Conservation (phyloP, 495 filamentous ascomycete species). For the Trichodelitschia bisporula region DNA sequence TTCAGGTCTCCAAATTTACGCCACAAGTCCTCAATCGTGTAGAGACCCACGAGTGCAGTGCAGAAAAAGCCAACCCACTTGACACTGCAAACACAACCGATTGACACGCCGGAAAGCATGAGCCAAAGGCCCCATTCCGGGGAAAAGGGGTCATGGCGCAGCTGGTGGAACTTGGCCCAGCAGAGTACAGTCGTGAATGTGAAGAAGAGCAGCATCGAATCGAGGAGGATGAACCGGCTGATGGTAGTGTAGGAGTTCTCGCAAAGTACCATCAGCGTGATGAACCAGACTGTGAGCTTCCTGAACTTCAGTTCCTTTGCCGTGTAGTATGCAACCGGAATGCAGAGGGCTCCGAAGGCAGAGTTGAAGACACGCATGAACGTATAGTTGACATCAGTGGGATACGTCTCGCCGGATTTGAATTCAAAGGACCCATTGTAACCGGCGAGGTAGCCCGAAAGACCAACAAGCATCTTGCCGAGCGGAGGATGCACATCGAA, state of each 20-base stretch:
- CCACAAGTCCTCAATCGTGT: conserved; percentile 94
- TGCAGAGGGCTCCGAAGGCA: conserved; percentile 73
- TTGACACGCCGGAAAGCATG: conserved; percentile 71
- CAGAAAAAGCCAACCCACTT: conserved; percentile 94
- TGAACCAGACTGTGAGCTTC: conserved; percentile 71
- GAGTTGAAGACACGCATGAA: conserved; percentile 98
- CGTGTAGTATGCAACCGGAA: conserved; percentile 88
- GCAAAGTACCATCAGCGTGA: conserved; percentile 89
- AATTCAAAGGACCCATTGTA: conserved; percentile 99
- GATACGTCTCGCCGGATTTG: conserved; percentile 93
- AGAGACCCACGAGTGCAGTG: conserved; percentile 82
- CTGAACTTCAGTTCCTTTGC: conserved; percentile 72
- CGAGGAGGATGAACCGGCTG: conserved; percentile 87
- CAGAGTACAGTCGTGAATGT: conserved; percentile 90
- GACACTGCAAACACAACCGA: conserved; percentile 92
- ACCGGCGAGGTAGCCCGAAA: conserved; percentile 84
- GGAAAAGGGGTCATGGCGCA: conserved; percentile 63
- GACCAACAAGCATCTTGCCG: conserved; percentile 92
- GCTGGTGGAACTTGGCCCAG: conserved; percentile 83
- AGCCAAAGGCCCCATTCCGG: conserved; percentile 84
- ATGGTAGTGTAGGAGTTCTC: conserved; percentile 98
- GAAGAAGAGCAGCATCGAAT: conserved; percentile 96
- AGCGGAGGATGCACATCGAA: conserved; percentile 96
- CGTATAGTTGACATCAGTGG: conserved; percentile 81
- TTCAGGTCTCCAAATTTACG: conserved; percentile 88